These are phyloP conservation scores for Linum trigynum DNA, from an alignment of 345 rosid species.

Conservation along the genomic window DNA sequence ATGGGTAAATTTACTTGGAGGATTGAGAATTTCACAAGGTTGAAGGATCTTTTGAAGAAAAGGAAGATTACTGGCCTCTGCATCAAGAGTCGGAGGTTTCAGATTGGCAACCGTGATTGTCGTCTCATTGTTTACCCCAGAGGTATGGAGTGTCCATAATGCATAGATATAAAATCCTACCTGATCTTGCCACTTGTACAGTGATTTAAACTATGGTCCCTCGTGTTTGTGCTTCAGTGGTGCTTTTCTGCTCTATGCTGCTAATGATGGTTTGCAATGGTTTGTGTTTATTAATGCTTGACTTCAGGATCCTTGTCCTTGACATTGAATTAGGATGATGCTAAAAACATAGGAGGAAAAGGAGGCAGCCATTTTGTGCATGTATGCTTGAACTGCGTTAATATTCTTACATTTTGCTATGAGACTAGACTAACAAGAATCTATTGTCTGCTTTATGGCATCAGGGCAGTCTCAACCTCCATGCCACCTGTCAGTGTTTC, in stretches of 20 bases:
- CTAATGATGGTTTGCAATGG: background rate
- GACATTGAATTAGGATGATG: conserved; percentile 3
- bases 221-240: background rate
- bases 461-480: conserved; percentile 99
- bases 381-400: background rate
- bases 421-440: conserved; percentile 33
- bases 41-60: conserved; percentile 94
- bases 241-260: background rate
- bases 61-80: conserved; percentile 96
- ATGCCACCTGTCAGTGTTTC: conserved; percentile 98
- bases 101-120: conserved; percentile 95
- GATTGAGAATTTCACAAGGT: conserved; percentile 83
- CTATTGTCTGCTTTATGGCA: conserved; percentile 42
- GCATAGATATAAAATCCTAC: background rate
- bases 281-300: background rate
- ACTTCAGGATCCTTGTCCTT: conserved; percentile 8
- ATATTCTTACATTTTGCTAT: conserved; percentile 4
- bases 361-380: conserved; percentile 3
- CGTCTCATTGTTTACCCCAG: conserved; percentile 98
- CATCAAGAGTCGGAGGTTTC: conserved; percentile 96
- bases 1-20: conserved; percentile 83
- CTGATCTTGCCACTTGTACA: background rate
- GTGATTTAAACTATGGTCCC: too few species aligned
- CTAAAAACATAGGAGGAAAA: background rate
- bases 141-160: conserved; percentile 41